Conservation (phyloP, 192 early-diverging fungal species). For the Coemansia sp. region DNA sequence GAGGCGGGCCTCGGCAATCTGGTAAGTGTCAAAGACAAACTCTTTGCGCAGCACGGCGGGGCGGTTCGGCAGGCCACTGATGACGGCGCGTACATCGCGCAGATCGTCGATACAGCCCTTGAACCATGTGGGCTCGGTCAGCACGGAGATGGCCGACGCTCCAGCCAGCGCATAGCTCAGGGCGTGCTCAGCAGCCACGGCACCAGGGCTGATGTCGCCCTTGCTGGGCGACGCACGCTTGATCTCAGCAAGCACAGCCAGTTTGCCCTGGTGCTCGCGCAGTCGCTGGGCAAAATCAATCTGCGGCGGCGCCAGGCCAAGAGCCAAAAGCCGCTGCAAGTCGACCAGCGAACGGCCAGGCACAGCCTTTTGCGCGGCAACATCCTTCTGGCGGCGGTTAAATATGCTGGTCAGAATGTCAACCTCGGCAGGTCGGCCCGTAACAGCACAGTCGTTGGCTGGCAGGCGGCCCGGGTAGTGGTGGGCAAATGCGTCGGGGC, state of each 20-base stretch:
- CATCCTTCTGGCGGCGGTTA: conserved; percentile 75
- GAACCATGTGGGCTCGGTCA: conserved; percentile 99
- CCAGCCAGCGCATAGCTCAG: conserved; percentile 83
- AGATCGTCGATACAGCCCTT: conserved; percentile 92
- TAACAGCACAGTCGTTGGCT: not conserved
- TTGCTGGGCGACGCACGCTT: conserved; percentile 97
- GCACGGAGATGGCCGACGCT: conserved; percentile 90
- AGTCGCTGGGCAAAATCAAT: conserved; percentile 80
- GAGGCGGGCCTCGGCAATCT: conserved; percentile 93
- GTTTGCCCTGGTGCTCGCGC: conserved; percentile 9
- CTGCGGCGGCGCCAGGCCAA: conserved; percentile 67
- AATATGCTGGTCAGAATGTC: conserved; percentile 83
- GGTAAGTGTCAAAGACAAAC: conserved; percentile 94
- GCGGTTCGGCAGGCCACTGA: conserved; percentile 64
- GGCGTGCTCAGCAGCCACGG: conserved; percentile 86
- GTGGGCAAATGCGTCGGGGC: conserved; percentile 14
- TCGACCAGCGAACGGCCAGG: conserved; percentile 74
- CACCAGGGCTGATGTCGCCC: conserved; percentile 79
- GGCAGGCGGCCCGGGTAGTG: conserved; percentile 24
- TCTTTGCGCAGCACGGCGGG: conserved; percentile 97
- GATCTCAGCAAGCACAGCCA: conserved; percentile 94
- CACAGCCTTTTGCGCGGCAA: conserved; percentile 60
- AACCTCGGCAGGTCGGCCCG: conserved; percentile 22
- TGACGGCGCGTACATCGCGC: conserved; percentile 73
- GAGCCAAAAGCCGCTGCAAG: conserved; percentile 63